These are phyloP conservation scores for Adansonia madagascariensis DNA, from an alignment of 441 rosid genomes.

Conservation along the genomic window DNA sequence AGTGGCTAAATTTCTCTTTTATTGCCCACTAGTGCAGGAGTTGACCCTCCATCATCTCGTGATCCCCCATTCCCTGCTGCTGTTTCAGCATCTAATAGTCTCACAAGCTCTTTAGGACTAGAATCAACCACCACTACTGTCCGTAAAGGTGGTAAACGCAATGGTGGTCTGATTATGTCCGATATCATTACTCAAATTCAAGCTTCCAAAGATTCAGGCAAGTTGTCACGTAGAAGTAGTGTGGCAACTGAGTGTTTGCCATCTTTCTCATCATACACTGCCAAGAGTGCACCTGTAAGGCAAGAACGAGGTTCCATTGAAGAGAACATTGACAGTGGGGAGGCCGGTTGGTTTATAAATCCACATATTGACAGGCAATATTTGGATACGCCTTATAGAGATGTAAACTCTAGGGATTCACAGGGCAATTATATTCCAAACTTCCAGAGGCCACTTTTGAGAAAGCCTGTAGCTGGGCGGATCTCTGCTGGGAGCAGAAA, in stretches of 20 bases:
- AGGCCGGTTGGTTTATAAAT: conserved; percentile 60
- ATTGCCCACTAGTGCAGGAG: conserved; percentile 96
- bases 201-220: conserved; percentile 92
- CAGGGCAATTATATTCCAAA: conserved; percentile 79
- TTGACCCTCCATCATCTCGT: conserved; percentile 99
- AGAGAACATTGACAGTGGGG: conserved; percentile 64
- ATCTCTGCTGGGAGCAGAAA: conserved; percentile 85
- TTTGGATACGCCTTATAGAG: conserved; percentile 60
- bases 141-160: conserved; percentile 66
- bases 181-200: conserved; percentile 91
- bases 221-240: conserved; percentile 61
- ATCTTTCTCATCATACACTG: conserved; percentile 61
- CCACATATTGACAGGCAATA: conserved; percentile 75
- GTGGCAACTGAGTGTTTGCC: conserved; percentile 62
- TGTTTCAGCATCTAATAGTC: conserved; percentile 71
- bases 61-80: conserved; percentile 88
- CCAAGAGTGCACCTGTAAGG: conserved; percentile 71
- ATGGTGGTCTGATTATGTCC: conserved; percentile 85
- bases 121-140: conserved; percentile 59
- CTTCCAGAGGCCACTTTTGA: conserved; percentile 94
- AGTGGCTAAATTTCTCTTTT: conserved; percentile 65
- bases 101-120: conserved; percentile 48
- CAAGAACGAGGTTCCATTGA: conserved; percentile 67
- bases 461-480: conserved; percentile 78
- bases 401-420: conserved; percentile 66